Conservation (phyloP, 1,139 yeast species). For the Citeromyces hawaiiensis region DNA sequence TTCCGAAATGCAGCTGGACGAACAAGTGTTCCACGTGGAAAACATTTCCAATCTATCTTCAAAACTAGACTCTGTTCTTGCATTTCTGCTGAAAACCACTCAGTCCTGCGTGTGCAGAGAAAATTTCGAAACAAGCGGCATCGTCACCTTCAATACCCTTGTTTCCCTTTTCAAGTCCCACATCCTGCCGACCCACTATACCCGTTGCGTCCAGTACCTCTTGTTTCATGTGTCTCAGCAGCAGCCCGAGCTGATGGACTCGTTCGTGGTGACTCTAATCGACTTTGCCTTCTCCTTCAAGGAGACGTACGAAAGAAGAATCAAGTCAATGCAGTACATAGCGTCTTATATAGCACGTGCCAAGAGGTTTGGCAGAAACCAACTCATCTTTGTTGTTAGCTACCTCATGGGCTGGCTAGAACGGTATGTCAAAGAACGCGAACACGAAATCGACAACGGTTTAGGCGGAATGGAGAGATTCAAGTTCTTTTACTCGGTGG, state of each 20-base stretch:
- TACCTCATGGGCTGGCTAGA: conserved; percentile 77
- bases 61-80: conserved; percentile 60
- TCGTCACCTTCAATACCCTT: conserved; percentile 63
- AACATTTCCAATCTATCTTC: conserved; percentile 40
- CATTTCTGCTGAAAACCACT: conserved; percentile 39
- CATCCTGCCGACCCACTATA: conserved; percentile 83
- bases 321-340: conserved; percentile 84
- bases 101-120: conserved; percentile 25
- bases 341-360: conserved; percentile 91
- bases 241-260: conserved; percentile 73
- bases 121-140: conserved; percentile 26
- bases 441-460: conserved; percentile 57
- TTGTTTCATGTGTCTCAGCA: conserved; percentile 74
- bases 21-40: conserved; percentile 5
- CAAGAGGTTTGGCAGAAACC: conserved; percentile 52
- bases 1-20: conserved; percentile 20
- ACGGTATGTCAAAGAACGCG: conserved; percentile 71
- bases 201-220: conserved; percentile 79
- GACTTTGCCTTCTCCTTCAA: conserved; percentile 65
- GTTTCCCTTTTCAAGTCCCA: conserved; percentile 70
- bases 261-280: conserved; percentile 68
- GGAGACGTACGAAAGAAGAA: conserved; percentile 61
- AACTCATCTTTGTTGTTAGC: conserved; percentile 65
- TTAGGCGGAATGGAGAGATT: conserved; percentile 70
- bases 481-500: conserved; percentile 81